Conservation (phyloP, 345 rosid species). For the Cardiospermum halicacabum region DNA sequence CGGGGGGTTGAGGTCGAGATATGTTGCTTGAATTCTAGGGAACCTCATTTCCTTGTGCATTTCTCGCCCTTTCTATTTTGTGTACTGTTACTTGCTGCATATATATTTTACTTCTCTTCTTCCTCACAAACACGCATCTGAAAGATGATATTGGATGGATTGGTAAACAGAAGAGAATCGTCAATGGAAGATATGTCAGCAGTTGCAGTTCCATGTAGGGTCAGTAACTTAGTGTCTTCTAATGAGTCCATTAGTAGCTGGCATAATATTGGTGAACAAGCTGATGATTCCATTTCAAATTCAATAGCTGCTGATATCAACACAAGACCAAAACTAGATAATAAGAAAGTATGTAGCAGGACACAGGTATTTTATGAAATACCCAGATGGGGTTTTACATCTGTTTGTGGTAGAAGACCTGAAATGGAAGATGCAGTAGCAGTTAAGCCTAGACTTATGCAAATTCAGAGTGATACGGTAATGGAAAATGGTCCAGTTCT, state of each 20-base stretch:
- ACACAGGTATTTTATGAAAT: slow-evolving; percentile 28
- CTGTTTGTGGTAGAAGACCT: slow-evolving; percentile 60
- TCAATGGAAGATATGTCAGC: slow-evolving; percentile 52
- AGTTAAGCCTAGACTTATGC: slow-evolving; percentile 44
- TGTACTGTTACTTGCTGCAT: neutral
- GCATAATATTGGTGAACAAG: slow-evolving; percentile 16
- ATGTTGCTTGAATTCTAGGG: slow-evolving; percentile 46
- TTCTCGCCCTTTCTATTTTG: slow-evolving; percentile 27
- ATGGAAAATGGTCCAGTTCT: slow-evolving; percentile 18
- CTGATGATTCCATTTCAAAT: slow-evolving; percentile 9
- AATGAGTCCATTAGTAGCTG: slow-evolving; percentile 21
- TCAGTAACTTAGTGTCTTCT: slow-evolving; percentile 14
- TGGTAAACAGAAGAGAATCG: slow-evolving; percentile 2
- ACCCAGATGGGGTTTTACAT: slow-evolving; percentile 58
- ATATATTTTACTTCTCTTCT: neutral
- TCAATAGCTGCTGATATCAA: slow-evolving; percentile 15
- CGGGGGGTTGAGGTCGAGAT: slow-evolving; percentile 36
- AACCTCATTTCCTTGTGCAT: slow-evolving; percentile 15
- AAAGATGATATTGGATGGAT: slow-evolving; percentile 10
- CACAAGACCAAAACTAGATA: slow-evolving; percentile 4
- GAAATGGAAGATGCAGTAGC: slow-evolving; percentile 84
- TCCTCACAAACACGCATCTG: neutral
- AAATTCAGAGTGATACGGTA: slow-evolving; percentile 30
- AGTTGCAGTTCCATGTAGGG: slow-evolving; percentile 39
- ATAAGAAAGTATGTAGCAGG: slow-evolving; percentile 32